These are phyloP conservation scores for Yamadazyma ubonensis DNA, from an alignment of 805 yeast genomes.

Conservation along the genomic window DNA sequence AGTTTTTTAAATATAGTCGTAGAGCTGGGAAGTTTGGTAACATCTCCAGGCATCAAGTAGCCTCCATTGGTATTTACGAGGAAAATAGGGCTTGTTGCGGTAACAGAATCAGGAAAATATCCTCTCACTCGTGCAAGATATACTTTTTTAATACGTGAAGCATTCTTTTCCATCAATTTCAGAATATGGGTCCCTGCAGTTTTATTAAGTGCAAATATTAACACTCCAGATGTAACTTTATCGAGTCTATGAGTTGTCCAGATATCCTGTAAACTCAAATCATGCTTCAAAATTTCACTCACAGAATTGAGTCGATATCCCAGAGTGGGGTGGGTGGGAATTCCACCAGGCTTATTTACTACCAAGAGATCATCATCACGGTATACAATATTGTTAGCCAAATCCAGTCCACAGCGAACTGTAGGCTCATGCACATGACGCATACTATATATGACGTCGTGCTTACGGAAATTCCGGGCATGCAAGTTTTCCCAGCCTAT, in stretches of 20 bases:
- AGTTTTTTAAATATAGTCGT: constrained; percentile 33
- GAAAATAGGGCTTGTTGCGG: constrained; percentile 42
- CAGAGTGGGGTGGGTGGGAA: constrained; percentile 55
- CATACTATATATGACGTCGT: constrained; percentile 29
- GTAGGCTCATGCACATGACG: constrained; percentile 50
- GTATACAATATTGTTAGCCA: constrained; percentile 25
- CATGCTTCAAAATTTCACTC: constrained; percentile 40
- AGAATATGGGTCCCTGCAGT: constrained; percentile 32
- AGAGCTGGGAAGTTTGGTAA: constrained; percentile 26
- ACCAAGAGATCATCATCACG: constrained; percentile 41
- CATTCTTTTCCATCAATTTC: constrained; percentile 25
- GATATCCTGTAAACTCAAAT: constrained; percentile 24
- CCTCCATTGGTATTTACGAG: constrained; percentile 34
- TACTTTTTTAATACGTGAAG: constrained; percentile 37
- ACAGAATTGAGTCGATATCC: constrained; percentile 44
- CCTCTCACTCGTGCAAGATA: constrained; percentile 48
- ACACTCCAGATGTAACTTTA: constrained; percentile 50
- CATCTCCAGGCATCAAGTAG: constrained; percentile 31
- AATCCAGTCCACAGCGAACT: constrained; percentile 21
- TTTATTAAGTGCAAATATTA: constrained; percentile 42
- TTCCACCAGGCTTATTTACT: constrained; percentile 51
- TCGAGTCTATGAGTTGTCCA: constrained; percentile 53
- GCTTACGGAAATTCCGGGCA: constrained; percentile 16
- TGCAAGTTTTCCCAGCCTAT: constrained; percentile 22
- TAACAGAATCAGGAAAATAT: constrained; percentile 33